Conservation (phyloP, 106 monocot genomes). For the Acanthochlamys bracteata region DNA sequence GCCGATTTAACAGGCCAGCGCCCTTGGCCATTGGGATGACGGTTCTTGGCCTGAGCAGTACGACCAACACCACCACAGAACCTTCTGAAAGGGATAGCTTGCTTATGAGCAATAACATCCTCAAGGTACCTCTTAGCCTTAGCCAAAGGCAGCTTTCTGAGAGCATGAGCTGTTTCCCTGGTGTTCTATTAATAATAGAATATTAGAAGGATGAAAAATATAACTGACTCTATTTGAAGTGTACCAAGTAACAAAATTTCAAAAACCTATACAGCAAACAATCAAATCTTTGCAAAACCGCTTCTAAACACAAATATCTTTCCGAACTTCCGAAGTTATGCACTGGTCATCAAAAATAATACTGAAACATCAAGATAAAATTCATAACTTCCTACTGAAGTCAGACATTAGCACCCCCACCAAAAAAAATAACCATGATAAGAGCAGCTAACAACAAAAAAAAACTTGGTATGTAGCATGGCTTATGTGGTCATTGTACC, state of each 20-base stretch:
- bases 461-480: background rate
- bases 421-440: background rate
- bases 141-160: conserved; percentile 38
- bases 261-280: too few species aligned
- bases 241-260: too few species aligned
- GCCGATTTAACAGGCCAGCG: conserved; percentile 68
- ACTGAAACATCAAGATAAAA: too few species aligned
- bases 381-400: too few species aligned
- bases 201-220: background rate
- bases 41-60: conserved; percentile 74
- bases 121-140: conserved; percentile 72
- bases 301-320: too few species aligned
- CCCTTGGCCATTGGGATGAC: conserved; percentile 88
- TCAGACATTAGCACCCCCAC: too few species aligned
- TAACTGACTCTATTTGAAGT: background rate
- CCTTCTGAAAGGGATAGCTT: conserved; percentile 84
- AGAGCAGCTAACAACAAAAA: background rate
- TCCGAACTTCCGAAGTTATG: too few species aligned
- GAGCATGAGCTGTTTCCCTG: conserved; percentile 49
- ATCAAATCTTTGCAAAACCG: too few species aligned
- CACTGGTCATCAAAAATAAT: too few species aligned
- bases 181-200: conserved; percentile 30
- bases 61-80: conserved; percentile 82
- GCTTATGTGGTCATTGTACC: background rate
- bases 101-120: conserved; percentile 87